Base-by-base conservation (phyloP, 192 early-diverging fungal species). In the Backusella australiensis region DNA sequence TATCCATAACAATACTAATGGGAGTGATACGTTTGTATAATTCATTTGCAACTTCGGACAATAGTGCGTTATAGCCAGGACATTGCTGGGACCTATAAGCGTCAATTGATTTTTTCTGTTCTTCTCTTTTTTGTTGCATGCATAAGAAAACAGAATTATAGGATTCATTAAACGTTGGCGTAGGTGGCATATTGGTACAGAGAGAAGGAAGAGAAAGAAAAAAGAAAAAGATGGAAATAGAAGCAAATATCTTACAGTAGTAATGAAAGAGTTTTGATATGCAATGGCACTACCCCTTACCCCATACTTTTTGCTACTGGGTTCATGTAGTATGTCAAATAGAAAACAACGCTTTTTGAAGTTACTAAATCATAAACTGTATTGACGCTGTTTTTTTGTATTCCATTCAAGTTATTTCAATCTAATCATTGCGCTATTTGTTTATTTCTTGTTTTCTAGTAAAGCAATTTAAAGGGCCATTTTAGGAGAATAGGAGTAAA, bases 31-130 rank as follows among this genome's bases (percentile, higher is more conserved):
- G 75, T 56, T 80, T 81, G 35, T 86, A 82, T 79, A 95, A 92
- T n/a, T 88, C 86, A 65, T 82, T 85, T 7, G 93, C 92, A 8
- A 95, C 89, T 59, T 86, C 76, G 2, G 91, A 92, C 19, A 95
- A 86, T 73, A 95, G 81, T 7, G 94, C 94, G 0, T 89, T 87
- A 70, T 95, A 93, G 34, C 93, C 90, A 9, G 26, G 15, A 63
- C 12, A 63, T 3, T 52, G 67, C 5, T 67, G 72, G 26, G 77
- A 73, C 36, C 73, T 38, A 56, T 79, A 74, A 7, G 73, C 78
- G 38, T 75, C 35, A 71, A 74, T 79, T 39, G 73, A 70, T 49
- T 71, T 79, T 65, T 69, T 73, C 38, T 79, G 73, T 23, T 73
- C 71, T 71, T 70, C 72, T 29, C 42, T 42, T 6, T 78, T 78